Conservation (phyloP, 2,329 filamentous ascomycete genomes). For the Cephalotrichum gorgonifer region DNA sequence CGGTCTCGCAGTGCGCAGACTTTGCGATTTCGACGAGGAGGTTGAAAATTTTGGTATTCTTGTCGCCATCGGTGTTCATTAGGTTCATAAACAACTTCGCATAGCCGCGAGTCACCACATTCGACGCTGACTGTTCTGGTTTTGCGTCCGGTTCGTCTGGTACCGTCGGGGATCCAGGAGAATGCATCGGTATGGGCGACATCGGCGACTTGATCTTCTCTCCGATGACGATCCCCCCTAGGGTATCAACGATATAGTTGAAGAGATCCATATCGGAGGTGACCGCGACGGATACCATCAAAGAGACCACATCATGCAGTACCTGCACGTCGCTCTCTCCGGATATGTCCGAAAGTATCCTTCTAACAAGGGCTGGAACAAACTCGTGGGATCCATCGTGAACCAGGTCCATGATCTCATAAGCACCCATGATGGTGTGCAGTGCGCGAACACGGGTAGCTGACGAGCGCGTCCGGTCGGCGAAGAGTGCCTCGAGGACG, state of each 20-base stretch:
- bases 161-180: constrained; percentile 10
- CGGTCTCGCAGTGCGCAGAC: constrained; percentile 48
- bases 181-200: constrained; percentile 13
- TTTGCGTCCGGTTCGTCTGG: constrained; percentile 7
- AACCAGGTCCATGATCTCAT: constrained; percentile 47
- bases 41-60: constrained; percentile 53
- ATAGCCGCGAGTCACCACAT: constrained; percentile 61
- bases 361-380: constrained; percentile 47
- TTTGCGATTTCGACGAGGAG: constrained; percentile 54
- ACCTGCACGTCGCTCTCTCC: constrained; percentile 55
- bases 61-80: constrained; percentile 55
- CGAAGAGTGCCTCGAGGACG: constrained; percentile 54
- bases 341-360: constrained; percentile 49
- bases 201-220: constrained; percentile 35
- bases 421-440: constrained; percentile 47
- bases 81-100: constrained; percentile 67
- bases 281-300: constrained; percentile 55
- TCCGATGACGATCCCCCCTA: constrained; percentile 38
- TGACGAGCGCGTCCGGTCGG: constrained; percentile 48
- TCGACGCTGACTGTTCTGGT: constrained; percentile 42
- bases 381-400: constrained; percentile 48
- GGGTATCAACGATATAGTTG: constrained; percentile 41
- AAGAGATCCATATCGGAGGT: constrained; percentile 50
- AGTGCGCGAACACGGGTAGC: constrained; percentile 53
- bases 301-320: constrained; percentile 53